A percentile compares a stretch with the other conserved stretches of the same genome.
Evolutionary conservation across 306 rosid species (phyloP).

Genomic region (Neltuma alba): DNA sequence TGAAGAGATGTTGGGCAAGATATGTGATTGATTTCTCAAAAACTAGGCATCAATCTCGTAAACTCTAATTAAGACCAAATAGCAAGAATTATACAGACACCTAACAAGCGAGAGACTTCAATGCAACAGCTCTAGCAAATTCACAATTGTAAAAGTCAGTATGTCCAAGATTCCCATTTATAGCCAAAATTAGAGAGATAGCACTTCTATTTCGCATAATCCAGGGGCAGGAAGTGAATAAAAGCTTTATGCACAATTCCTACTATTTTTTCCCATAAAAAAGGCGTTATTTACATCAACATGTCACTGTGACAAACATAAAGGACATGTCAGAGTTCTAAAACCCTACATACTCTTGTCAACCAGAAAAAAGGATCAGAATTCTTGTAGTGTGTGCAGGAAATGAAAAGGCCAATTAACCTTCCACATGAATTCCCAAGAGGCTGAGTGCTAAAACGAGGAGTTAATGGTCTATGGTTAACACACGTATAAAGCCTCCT

Average conservation of each 20-base stretch:
- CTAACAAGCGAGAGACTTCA: not conserved
- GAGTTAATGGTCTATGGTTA: not conserved
- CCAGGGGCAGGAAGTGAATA: not conserved
- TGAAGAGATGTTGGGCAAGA: not conserved
- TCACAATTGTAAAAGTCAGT: not conserved
- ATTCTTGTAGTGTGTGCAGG: not conserved
- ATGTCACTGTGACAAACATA: not conserved
- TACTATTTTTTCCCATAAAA: not conserved
- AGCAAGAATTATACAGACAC: not conserved
- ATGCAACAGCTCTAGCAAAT: not conserved
- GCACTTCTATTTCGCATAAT: not conserved
- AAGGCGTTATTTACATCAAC: not conserved
- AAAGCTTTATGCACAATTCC: not conserved
- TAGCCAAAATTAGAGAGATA: constrained; percentile 7
- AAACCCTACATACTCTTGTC: not conserved
- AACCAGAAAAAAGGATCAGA: constrained; percentile 8
- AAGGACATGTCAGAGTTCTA: not conserved
- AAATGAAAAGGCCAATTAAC: not conserved
- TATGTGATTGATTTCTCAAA: not conserved
- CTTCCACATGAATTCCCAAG: not conserved
- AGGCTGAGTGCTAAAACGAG: not conserved
- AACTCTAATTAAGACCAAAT: not conserved
- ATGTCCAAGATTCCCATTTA: constrained; percentile 13
- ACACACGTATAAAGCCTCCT: too few relatives aligned
- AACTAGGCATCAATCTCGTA: not conserved